Conservation (phyloP, 352 stramenopile genomes). For the Blastocystis sp. region DNA sequence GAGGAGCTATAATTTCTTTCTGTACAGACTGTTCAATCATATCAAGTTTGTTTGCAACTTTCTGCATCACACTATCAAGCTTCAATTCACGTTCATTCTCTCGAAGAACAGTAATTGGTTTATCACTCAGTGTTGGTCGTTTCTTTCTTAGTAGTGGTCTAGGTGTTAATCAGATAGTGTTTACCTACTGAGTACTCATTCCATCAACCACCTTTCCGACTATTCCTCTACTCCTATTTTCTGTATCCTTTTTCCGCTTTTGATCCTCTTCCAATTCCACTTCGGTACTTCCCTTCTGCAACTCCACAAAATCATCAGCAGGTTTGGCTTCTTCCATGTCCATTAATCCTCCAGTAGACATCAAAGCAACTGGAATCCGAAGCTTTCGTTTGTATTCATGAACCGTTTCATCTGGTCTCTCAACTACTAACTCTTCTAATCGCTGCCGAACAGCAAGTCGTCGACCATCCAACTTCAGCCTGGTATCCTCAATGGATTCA, state of each 20-base stretch:
- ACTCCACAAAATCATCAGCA: constrained; percentile 1
- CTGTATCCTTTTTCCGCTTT: not conserved
- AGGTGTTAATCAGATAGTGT: not conserved
- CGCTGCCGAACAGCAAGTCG: constrained; percentile 15
- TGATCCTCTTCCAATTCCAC: too few relatives aligned
- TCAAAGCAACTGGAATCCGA: not conserved
- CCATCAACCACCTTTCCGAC: not conserved
- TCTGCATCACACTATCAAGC: constrained; percentile 4
- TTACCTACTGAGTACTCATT: not conserved
- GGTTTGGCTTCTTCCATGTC: constrained; percentile 19
- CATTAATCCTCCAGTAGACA: not conserved
- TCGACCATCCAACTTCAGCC: constrained; percentile 8
- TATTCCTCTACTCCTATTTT: not conserved
- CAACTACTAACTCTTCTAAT: constrained; percentile 33
- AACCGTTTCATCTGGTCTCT: not conserved
- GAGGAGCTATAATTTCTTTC: not conserved
- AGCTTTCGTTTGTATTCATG: not conserved
- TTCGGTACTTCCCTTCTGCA: not conserved
- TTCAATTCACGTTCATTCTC: not conserved
- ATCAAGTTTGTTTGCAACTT: constrained; percentile 15
- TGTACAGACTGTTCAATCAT: constrained; percentile 10
- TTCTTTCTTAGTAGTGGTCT: constrained; percentile 28
- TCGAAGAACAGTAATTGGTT: not conserved
- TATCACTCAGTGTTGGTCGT: not conserved
- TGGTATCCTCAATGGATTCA: not conserved